Percentiles rank a stretch among this genome's conserved stretches.
phyloP scores from a whole-genome alignment of 2,329 filamentous ascomycete genomes.

The Beauveria bassiana region DNA sequence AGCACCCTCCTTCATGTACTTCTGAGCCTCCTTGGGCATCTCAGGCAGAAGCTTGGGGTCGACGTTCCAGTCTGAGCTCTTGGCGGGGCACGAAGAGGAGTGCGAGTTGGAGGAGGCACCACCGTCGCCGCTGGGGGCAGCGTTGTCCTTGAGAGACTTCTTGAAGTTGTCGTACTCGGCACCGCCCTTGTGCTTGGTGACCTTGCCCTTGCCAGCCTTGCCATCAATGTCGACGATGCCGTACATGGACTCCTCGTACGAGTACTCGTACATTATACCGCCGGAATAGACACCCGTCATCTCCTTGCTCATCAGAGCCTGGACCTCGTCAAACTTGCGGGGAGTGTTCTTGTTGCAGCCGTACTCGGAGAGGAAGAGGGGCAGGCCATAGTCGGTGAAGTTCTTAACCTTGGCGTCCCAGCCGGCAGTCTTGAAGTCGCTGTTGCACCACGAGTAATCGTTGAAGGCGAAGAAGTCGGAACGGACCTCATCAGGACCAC shows the following conservation, averaged over 20 bases:
- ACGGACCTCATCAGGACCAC: constrained; percentile 72
- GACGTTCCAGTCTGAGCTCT: constrained; percentile 43
- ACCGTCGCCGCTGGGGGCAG: constrained; percentile 42
- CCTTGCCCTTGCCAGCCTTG: constrained; percentile 29
- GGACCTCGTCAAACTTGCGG: constrained; percentile 74
- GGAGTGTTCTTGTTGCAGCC: constrained; percentile 72
- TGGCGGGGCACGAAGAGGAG: constrained; percentile 40
- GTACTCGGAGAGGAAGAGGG: constrained; percentile 92
- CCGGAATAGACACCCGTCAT: constrained; percentile 93
- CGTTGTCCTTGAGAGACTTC: constrained; percentile 39
- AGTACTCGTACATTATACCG: constrained; percentile 94
- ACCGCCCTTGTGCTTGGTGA: constrained; percentile 39
- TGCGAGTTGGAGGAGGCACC: constrained; percentile 42
- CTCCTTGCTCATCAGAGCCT: constrained; percentile 67
- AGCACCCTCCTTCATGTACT: constrained; percentile 47
- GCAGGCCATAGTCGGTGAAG: constrained; percentile 78
- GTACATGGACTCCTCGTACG: constrained; percentile 68
- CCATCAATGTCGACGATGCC: constrained; percentile 66
- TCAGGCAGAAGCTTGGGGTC: constrained; percentile 41
- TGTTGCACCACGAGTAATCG: constrained; percentile 82
- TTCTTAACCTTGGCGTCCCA: constrained; percentile 86
- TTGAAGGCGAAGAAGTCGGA: constrained; percentile 88
- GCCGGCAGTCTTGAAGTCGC: constrained; percentile 60
- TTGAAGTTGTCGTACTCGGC: constrained; percentile 54
- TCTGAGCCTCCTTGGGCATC: constrained; percentile 42